Evolutionary conservation across 768 basidiomycete genomes (phyloP), one percentile per base, ranked within the genome.

Genomic region (Rhodosporidiobolus odoratus): DNA sequence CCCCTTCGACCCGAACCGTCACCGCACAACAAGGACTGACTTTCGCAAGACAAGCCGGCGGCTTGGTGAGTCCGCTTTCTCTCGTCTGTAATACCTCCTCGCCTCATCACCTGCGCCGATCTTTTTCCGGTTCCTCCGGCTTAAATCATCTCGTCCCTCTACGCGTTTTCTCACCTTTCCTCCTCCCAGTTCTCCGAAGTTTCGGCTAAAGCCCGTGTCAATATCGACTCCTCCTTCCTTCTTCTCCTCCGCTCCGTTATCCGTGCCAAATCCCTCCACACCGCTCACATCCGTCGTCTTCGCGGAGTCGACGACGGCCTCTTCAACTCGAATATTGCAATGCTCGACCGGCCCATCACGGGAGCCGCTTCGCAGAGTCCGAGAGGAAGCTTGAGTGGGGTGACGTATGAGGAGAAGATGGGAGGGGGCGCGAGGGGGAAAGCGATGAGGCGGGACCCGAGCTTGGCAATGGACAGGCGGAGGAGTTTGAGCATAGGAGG

Each of bases 191-290:
- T 93, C 80, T 90, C 94, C 67, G 94, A 97, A 80, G 95, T 92
- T 1, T 97, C 94, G 7, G 94, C 93, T 54, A 96, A 96, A 81
- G 89, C 93, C 77, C 86, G 94, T 62, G 92, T 94, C 82, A 96
- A 96, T 76, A 93, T 98, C 65, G 94, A 97, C 75, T 91, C 96
- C 82, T 91, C 92, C 19, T 97, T 98, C 82, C 87, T 85, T 77
- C 89, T 89, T 72, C 88, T 98, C 75, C 92, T 98, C 38, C 87
- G 93, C 40, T 91, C 93, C 80, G 96, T 96, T 76, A 85, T 92
- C 78, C 88, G 88, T 79, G 93, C 91, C 79, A 96, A 94, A 47
- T 6, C 25, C 2, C 47, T 61, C 7, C 71, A 62, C 27, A 40
- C 15, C 5, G 56, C 41, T 27, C 54, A 67, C 43, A n/a, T 72